These are phyloP conservation scores for Platanthera zijinensis DNA, from an alignment of 106 monocot genomes.

Conservation along the genomic window DNA sequence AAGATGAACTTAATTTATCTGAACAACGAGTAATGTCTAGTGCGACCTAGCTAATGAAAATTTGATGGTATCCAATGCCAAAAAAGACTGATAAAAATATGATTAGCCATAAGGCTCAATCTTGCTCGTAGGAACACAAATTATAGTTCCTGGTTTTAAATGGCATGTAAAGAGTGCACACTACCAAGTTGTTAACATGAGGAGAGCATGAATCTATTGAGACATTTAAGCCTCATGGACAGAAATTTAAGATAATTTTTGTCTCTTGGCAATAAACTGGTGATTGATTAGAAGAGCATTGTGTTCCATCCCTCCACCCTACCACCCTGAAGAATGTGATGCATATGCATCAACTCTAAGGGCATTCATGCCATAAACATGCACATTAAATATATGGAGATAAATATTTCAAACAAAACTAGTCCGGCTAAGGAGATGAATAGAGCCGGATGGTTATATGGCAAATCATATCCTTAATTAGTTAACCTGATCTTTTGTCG, in stretches of 20 bases:
- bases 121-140: not conserved
- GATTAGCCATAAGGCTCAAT: not conserved
- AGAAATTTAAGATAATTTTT: not conserved
- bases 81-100: not conserved
- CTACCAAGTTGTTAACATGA: not conserved
- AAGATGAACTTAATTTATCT: not conserved
- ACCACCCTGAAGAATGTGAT: not conserved
- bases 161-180: not conserved
- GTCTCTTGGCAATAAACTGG: not conserved
- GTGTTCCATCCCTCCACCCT: not conserved
- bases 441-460: not conserved
- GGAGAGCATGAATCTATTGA: not conserved
- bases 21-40: not conserved
- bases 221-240: not conserved
- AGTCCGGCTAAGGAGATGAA: not conserved
- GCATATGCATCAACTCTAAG: not conserved
- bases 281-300: not conserved
- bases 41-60: not conserved
- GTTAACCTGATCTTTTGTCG: slow-evolving; percentile 50
- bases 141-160: not conserved
- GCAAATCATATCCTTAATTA: not conserved
- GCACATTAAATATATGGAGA: not conserved
- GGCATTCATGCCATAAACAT: not conserved
- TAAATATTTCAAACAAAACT: not conserved
- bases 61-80: not conserved